These are phyloP conservation scores for Whalleya microplaca DNA, from an alignment of 2,329 filamentous ascomycete genomes.

Conservation along the genomic window DNA sequence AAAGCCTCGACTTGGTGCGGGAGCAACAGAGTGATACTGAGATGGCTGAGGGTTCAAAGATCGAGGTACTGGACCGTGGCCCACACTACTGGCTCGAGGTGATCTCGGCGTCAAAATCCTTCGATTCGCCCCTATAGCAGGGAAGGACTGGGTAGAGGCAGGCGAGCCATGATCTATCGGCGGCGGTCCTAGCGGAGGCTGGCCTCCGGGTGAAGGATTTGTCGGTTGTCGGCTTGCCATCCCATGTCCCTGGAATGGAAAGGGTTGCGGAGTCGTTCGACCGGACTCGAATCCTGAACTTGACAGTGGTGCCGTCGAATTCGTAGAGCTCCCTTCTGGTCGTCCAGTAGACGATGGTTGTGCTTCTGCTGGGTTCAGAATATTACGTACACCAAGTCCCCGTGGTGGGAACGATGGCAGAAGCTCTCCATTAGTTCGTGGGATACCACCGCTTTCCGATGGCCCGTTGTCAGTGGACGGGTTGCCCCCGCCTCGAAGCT, in stretches of 20 bases:
- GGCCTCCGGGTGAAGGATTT: constrained; percentile 26
- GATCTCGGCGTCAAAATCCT: constrained; percentile 63
- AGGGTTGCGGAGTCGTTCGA: constrained; percentile 29
- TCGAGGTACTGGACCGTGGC: constrained; percentile 38
- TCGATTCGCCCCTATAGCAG: constrained; percentile 41
- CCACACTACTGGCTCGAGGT: constrained; percentile 57
- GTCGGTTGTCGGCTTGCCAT: constrained; percentile 27
- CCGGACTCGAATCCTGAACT: constrained; percentile 29
- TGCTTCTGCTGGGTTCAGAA: constrained; percentile 47
- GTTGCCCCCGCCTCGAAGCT: constrained; percentile 37
- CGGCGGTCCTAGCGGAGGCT: constrained; percentile 31
- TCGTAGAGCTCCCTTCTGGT: constrained; percentile 19
- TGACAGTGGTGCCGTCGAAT: constrained; percentile 19
- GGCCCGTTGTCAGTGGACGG: constrained; percentile 30
- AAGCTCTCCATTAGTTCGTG: constrained; percentile 36
- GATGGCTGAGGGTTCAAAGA: constrained; percentile 36
- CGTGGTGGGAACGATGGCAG: constrained; percentile 38
- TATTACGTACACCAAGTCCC: constrained; percentile 47
- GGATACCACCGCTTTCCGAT: constrained; percentile 34
- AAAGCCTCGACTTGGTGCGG: constrained; percentile 22
- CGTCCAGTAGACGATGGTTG: constrained; percentile 28
- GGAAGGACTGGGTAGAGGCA: constrained; percentile 34
- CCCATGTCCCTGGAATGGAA: constrained; percentile 27
- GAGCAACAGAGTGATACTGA: constrained; percentile 24
- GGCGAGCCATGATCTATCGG: constrained; percentile 39